Percentiles rank a stretch among this genome's conserved stretches.
phyloP scores from a whole-genome alignment of 768 basidiomycete species.

The Cantharellus anzutake region DNA sequence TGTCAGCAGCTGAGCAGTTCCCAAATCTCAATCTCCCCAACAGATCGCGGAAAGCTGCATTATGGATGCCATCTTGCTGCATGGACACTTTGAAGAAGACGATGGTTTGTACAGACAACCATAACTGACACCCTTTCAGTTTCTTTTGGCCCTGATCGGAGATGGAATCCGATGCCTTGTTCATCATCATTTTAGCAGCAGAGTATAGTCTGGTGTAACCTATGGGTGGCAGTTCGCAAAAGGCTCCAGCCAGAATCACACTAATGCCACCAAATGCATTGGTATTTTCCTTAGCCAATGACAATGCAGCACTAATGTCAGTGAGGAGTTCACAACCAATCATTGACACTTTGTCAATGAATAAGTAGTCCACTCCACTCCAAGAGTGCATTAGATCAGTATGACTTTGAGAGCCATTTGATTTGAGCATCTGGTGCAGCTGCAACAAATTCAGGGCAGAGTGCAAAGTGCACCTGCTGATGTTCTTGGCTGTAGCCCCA shows the following conservation, averaged over 20 bases:
- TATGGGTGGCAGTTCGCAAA: constrained; percentile 4
- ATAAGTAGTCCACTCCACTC: constrained; percentile 6
- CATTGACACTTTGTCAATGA: constrained; percentile 7
- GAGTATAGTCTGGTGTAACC: not conserved
- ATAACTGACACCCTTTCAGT: not conserved
- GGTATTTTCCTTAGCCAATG: constrained; percentile 1
- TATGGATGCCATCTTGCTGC: not conserved
- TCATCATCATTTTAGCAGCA: not conserved
- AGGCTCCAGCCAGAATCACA: constrained; percentile 5
- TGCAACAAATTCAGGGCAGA: constrained; percentile 1
- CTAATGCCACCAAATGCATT: constrained; percentile 5
- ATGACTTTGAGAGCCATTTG: not conserved
- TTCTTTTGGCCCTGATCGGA: not conserved
- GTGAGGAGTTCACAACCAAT: not conserved
- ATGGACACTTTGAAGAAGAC: not conserved
- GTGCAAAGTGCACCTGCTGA: constrained; percentile 11
- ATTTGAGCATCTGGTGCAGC: not conserved
- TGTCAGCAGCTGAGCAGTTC: not conserved
- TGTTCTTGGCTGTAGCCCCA: constrained; percentile 13
- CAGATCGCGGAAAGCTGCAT: not conserved
- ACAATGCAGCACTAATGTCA: constrained; percentile 2
- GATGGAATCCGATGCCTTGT: not conserved
- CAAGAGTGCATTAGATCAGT: constrained; percentile 1
- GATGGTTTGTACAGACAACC: not conserved
- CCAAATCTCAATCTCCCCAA: not conserved